Conservation (phyloP, 345 rosid species). For the Camelina sativa region DNA sequence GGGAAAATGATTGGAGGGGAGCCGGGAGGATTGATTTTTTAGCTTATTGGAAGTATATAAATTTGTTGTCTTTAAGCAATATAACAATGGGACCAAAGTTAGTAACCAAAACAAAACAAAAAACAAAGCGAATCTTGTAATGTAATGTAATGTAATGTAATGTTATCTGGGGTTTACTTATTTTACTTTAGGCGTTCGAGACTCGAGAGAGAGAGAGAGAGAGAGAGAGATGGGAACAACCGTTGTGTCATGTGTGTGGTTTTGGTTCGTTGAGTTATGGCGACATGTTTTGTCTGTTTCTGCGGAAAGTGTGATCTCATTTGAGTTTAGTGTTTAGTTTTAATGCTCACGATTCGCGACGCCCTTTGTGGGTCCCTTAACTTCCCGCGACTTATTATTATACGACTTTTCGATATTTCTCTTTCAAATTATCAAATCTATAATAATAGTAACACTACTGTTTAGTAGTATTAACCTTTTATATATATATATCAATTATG, state of each 20-base stretch:
- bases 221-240: slow-evolving; percentile 20
- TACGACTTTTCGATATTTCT: slow-evolving; percentile 1
- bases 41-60: slow-evolving; percentile 19
- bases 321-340: slow-evolving; percentile 20
- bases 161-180: slow-evolving; percentile 17
- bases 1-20: slow-evolving; percentile 30
- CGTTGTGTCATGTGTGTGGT: slow-evolving; percentile 29
- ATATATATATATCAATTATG: too few species aligned
- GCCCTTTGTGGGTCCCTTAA: slow-evolving; percentile 36
- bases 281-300: slow-evolving; percentile 46
- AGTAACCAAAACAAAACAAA: not conserved
- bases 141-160: not conserved
- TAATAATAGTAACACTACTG: not conserved
- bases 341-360: slow-evolving; percentile 35
- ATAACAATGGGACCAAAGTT: slow-evolving; percentile 29
- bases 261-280: slow-evolving; percentile 42
- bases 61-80: slow-evolving; percentile 32
- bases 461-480: too few species aligned
- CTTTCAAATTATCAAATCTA: not conserved
- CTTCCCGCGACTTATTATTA: slow-evolving; percentile 32
- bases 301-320: slow-evolving; percentile 1
- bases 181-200: slow-evolving; percentile 19
- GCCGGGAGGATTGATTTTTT: slow-evolving; percentile 3
- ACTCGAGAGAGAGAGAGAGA: slow-evolving; percentile 19
- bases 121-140: slow-evolving; percentile 18